These are phyloP conservation scores for Vigna mungo DNA, from an alignment of 306 rosid genomes.

Conservation along the genomic window DNA sequence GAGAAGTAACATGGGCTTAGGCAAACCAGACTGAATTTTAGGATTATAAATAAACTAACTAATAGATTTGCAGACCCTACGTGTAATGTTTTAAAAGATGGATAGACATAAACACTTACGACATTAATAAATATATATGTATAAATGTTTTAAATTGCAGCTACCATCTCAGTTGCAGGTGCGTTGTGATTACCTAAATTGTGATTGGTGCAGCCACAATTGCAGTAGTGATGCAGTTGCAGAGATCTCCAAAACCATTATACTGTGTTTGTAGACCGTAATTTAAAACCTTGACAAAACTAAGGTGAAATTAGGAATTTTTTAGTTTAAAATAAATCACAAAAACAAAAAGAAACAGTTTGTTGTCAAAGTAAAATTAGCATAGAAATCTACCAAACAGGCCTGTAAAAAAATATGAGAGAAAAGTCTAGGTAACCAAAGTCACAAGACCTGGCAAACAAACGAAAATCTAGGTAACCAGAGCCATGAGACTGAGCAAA, in stretches of 20 bases:
- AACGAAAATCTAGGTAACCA: neutral
- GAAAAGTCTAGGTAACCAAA: slow-evolving; percentile 11
- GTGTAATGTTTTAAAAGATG: slow-evolving; percentile 28
- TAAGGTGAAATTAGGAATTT: slow-evolving; percentile 5
- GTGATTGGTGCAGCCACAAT: neutral
- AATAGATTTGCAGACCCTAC: neutral
- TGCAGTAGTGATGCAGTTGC: neutral
- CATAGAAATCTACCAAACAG: slow-evolving; percentile 6
- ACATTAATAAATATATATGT: slow-evolving; percentile 3
- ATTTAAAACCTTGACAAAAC: slow-evolving; percentile 17
- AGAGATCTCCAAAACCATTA: neutral
- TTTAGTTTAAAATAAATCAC: slow-evolving; percentile 4
- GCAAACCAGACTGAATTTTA: slow-evolving; percentile 23
- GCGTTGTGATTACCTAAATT: neutral
- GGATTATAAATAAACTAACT: slow-evolving; percentile 15
- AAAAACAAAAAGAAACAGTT: slow-evolving; percentile 24
- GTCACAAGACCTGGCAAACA: slow-evolving; percentile 22
- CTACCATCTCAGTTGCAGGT: neutral
- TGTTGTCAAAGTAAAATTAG: slow-evolving; percentile 11
- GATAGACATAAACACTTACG: slow-evolving; percentile 5
- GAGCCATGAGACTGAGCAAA: neutral
- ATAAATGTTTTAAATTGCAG: slow-evolving; percentile 17
- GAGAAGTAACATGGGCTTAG: neutral
- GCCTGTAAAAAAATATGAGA: slow-evolving; percentile 1
- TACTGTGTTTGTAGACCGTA: neutral